Conservation (phyloP, 2,329 filamentous ascomycete genomes). For the Biscogniauxia marginata region DNA sequence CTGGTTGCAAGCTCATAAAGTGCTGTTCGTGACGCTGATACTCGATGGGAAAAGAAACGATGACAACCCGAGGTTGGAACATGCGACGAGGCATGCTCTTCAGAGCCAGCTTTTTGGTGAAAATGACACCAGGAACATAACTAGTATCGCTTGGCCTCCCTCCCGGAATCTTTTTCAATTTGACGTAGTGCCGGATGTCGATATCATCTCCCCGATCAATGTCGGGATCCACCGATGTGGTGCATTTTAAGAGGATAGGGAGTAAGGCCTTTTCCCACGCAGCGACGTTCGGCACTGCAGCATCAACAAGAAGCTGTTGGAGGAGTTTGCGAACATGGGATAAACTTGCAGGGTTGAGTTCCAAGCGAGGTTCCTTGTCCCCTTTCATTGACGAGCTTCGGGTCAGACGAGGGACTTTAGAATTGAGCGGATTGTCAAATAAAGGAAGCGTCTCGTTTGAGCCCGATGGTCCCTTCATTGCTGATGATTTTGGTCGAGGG, state of each 20-base stretch:
- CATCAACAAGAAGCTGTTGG: conserved; percentile 77
- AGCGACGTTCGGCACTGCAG: conserved; percentile 65
- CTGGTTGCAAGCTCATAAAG: conserved; percentile 96
- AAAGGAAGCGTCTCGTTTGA: conserved; percentile 52
- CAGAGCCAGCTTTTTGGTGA: conserved; percentile 92
- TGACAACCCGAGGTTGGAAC: conserved; percentile 77
- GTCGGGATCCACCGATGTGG: conserved; percentile 92
- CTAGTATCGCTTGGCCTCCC: conserved; percentile 86
- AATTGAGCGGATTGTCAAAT: conserved; percentile 43
- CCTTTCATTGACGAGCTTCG: conserved; percentile 82
- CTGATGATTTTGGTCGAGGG: conserved; percentile 61
- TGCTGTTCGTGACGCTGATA: conserved; percentile 91
- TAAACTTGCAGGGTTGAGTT: conserved; percentile 83
- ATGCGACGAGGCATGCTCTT: conserved; percentile 96
- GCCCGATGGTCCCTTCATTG: conserved; percentile 54
- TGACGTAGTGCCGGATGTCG: conserved; percentile 96
- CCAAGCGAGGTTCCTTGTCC: conserved; percentile 69
- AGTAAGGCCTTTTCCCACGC: conserved; percentile 90
- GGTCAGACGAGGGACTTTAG: conserved; percentile 53
- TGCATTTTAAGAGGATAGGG: conserved; percentile 85
- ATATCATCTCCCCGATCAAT: conserved; percentile 90
- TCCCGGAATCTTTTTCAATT: conserved; percentile 93
- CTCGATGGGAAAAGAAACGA: conserved; percentile 93
- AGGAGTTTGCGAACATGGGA: conserved; percentile 85
- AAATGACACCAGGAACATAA: conserved; percentile 96